Conservation (phyloP, 148 eudicot species). For the Chenopodium suecicum region DNA sequence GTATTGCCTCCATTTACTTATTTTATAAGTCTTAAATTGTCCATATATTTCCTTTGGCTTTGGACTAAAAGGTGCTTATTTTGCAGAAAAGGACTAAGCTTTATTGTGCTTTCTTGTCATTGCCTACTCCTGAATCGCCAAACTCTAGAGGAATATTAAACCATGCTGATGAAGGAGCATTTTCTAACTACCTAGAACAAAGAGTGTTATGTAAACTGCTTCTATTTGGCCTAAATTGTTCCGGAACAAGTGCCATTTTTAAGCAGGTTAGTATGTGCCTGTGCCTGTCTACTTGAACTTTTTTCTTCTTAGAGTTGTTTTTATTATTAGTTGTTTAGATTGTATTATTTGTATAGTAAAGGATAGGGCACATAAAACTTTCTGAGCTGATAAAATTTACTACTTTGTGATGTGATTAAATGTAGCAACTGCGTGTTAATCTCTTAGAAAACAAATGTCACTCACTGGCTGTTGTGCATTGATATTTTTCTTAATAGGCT, state of each 20-base stretch:
- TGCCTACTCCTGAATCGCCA: conserved; percentile 59
- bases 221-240: conserved; percentile 66
- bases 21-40: conserved; percentile 10
- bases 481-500: conserved; percentile 47
- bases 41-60: not conserved
- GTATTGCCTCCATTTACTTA: conserved; percentile 33
- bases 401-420: not conserved
- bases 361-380: not conserved
- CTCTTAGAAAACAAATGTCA: not conserved
- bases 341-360: not conserved
- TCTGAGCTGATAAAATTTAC: not conserved
- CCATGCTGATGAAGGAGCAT: conserved; percentile 22
- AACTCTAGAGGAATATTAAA: conserved; percentile 28
- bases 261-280: conserved; percentile 65
- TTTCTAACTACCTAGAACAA: conserved; percentile 26
- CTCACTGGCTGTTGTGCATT: not conserved
- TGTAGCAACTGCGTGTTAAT: not conserved
- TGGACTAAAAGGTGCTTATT: not conserved
- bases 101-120: conserved; percentile 49
- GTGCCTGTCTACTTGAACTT: not conserved
- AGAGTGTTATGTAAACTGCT: conserved; percentile 47
- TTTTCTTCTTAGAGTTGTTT: not conserved
- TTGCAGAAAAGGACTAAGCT: conserved; percentile 60
- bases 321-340: conserved; percentile 5
- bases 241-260: conserved; percentile 80